Evolutionary conservation across 306 rosid species (phyloP).

Genomic region (Hippophae rhamnoides): DNA sequence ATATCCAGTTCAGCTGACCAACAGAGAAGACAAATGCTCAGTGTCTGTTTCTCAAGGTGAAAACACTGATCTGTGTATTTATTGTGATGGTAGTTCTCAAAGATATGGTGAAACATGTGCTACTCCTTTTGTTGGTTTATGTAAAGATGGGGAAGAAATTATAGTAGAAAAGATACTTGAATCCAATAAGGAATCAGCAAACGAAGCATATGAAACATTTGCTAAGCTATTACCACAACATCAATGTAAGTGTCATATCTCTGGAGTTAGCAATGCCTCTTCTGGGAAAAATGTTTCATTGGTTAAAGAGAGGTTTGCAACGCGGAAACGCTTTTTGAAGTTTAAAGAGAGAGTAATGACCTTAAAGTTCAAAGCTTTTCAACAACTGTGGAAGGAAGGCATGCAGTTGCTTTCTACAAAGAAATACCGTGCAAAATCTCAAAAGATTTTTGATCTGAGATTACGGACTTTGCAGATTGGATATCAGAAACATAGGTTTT

Average conservation of each 20-base stretch:
- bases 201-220: slow-evolving; percentile 34
- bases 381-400: slow-evolving; percentile 80
- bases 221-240: slow-evolving; percentile 36
- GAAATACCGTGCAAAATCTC: slow-evolving; percentile 67
- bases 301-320: slow-evolving; percentile 43
- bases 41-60: slow-evolving; percentile 31
- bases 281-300: slow-evolving; percentile 17
- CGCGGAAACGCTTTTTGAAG: slow-evolving; percentile 44
- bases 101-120: slow-evolving; percentile 20
- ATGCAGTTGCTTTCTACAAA: slow-evolving; percentile 43
- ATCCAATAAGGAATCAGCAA: slow-evolving; percentile 54
- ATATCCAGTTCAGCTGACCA: slow-evolving; percentile 24
- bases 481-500: slow-evolving; percentile 67
- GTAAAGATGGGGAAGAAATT: slow-evolving; percentile 18
- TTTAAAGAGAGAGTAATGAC: slow-evolving; percentile 77
- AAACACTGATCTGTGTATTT: slow-evolving; percentile 21
- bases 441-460: slow-evolving; percentile 56
- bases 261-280: slow-evolving; percentile 20
- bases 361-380: slow-evolving; percentile 70
- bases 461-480: slow-evolving; percentile 41
- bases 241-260: slow-evolving; percentile 18
- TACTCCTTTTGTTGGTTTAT: slow-evolving; percentile 12
- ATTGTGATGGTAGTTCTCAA: slow-evolving; percentile 22
- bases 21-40: slow-evolving; percentile 17
- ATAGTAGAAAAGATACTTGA: slow-evolving; percentile 36